Evolutionary conservation across 2,329 filamentous ascomycete species (phyloP), one percentile per base, ranked within the genome.

Genomic region (Hymenoscyphus infarciens): DNA sequence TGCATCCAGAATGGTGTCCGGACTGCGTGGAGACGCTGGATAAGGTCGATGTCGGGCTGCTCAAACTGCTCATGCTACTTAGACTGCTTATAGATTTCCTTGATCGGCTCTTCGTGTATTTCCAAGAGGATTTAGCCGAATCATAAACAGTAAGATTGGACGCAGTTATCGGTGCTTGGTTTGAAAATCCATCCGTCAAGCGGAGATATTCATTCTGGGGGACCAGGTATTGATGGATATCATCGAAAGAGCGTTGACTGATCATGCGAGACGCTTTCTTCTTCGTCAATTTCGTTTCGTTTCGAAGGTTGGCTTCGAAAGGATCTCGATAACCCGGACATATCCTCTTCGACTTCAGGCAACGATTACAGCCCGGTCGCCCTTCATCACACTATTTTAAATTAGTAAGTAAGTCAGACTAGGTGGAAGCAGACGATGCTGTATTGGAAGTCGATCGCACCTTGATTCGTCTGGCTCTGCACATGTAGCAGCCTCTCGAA

Each of bases 401-500:
- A 25, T 52, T 52, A 52, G 45, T 52, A 22, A 13, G 4, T 11
- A 11, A 25, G 25, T 27, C 25, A 27, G 45, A 13, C 19, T 22
- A 13, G n/a, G 19, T 8, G 19, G 10, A 49, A 10, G 45, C 1
- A 22, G 8, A 22, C 2, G 19, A 5, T 22, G n/a, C 10, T 13
- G 15, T 13, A 13, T 52, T 52, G 45, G 8, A 52, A 52, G 19
- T 52, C 45, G 22, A 25, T 22, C 45, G 22, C 61, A 88, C 87
- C 82, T 90, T 90, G 74, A 90, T 90, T 68, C 87, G 82, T 65
- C 87, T 82, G 52, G 82, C 87, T 72, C 87, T 82, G 74, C 88
- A 90, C 82, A 87, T 89, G 76, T 88, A 87, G 70, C 88, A 90
- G 69, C 87, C 88, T 76, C 80, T 78, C 0, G 84, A 87, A 22